Evolutionary conservation across 2,329 filamentous ascomycete genomes (phyloP), one percentile per base, ranked within the genome.

Genomic region (Ilyonectria mors-panacis): DNA sequence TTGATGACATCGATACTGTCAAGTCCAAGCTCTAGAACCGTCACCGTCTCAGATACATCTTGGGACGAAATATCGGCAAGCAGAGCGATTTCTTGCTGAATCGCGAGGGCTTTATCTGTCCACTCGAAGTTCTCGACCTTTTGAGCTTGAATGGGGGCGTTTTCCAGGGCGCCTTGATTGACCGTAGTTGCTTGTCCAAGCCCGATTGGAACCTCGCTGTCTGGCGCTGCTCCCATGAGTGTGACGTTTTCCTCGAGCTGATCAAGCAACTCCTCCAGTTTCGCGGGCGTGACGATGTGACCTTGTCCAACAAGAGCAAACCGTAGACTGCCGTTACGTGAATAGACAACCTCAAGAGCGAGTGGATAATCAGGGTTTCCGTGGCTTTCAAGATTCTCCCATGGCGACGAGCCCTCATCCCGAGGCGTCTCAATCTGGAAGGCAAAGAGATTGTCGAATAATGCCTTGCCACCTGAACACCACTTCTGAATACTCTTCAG

Each of bases 1-100:
- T 94, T 97, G 78, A 98, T 95, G 2, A 92, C 88, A 79, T 98
- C 95, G 65, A 98, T 97, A 75, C 95, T 97, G 82, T 98, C 95
- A 7, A 98, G 86, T 0, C 95, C 95, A 35, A 98, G 86, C 72
- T 95, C 91, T 44, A 97, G 91, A 12, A 98, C 88, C 0, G 92
- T 92, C 0, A 89, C 89, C 7, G 84, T 80, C 58, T 88, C 86
- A 2, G 81, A 78, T 42, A 97, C 82, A 0, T 85, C 80, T 2
- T 84, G 77, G 3, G 80, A 77, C 0, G 86, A 77, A 0, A 91
- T 76, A 0, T 85, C 86, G 1, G 91, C 88, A 6, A 97, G 81
- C 0, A 76, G 74, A 1, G 92, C 88, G 48, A 97, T 86, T 73
- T 92, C 90, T 4, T 84, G 78, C 28, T 88, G 87, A 7, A 97